Evolutionary conservation across 208 protist genomes (phyloP).

Genomic region (Leishmania amazonensis): DNA sequence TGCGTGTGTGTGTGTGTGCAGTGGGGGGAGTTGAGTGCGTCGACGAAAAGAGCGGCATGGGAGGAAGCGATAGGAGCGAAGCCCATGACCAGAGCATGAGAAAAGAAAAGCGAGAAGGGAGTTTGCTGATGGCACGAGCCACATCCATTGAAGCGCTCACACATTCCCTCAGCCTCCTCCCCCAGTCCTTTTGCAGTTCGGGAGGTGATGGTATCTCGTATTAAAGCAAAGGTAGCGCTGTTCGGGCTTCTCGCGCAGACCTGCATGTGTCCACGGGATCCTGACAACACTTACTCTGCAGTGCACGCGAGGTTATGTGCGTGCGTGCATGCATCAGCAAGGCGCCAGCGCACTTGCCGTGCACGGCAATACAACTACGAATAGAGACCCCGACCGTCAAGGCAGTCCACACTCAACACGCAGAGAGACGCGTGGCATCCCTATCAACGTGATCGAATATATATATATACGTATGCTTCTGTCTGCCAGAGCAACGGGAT

Average conservation of each 20-base stretch:
- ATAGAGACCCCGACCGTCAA: neutral
- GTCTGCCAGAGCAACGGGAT: neutral
- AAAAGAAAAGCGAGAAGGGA: neutral
- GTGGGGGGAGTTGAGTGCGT: neutral
- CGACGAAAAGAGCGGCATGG: neutral
- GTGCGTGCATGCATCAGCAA: neutral
- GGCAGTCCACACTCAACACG: neutral
- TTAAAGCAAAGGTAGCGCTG: neutral
- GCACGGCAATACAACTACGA: neutral
- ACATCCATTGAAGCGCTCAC: neutral
- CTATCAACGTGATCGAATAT: neutral
- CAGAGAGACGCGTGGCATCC: neutral
- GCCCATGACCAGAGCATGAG: neutral
- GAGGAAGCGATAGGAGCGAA: neutral
- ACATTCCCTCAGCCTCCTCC: neutral
- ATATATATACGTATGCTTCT: slow-evolving; percentile 8
- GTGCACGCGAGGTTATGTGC: neutral
- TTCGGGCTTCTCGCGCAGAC: neutral
- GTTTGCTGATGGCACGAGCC: neutral
- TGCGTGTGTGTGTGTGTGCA: neutral
- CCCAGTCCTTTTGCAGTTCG: neutral
- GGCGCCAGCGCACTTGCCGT: neutral
- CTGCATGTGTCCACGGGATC: neutral
- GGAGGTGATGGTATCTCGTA: neutral
- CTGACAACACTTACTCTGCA: neutral